Evolutionary conservation across 345 rosid species (phyloP).

Genomic region (Arabidopsis suecica): DNA sequence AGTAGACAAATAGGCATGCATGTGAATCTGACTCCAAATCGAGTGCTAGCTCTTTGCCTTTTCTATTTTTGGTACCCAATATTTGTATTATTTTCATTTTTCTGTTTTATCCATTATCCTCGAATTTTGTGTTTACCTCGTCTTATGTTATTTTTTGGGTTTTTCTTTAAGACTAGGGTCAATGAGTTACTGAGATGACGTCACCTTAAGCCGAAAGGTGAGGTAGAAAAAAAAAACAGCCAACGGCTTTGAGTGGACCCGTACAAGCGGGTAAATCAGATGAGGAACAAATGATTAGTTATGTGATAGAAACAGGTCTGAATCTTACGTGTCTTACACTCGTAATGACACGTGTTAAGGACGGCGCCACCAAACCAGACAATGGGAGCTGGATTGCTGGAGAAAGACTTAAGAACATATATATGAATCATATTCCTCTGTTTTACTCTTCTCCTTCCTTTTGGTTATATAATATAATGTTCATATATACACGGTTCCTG

Average conservation of each 20-base stretch:
- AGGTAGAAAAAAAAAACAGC: constrained; percentile 37
- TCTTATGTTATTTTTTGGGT: background rate
- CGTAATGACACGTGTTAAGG: constrained; percentile 52
- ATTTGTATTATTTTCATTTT: constrained; percentile 5
- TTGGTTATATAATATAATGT: background rate
- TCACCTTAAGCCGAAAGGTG: constrained; percentile 36
- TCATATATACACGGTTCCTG: constrained; percentile 26
- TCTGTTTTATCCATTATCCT: constrained; percentile 12
- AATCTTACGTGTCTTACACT: constrained; percentile 50
- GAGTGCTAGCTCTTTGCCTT: constrained; percentile 35
- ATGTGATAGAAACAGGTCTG: constrained; percentile 48
- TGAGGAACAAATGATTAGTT: constrained; percentile 52
- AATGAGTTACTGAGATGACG: constrained; percentile 45
- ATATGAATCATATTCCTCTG: constrained; percentile 1
- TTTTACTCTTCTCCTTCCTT: constrained; percentile 26
- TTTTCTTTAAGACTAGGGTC: constrained; percentile 29
- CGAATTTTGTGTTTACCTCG: constrained; percentile 1
- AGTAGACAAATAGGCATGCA: constrained; percentile 47
- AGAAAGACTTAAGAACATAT: constrained; percentile 38
- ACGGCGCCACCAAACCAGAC: constrained; percentile 85
- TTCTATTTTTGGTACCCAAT: constrained; percentile 6
- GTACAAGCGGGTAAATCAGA: constrained; percentile 5
- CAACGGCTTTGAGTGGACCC: constrained; percentile 41
- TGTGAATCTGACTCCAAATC: constrained; percentile 43
- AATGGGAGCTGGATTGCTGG: constrained; percentile 61